Evolutionary conservation across 164 flowering plant genomes (phyloP), one percentile per base, ranked within the genome.

Genomic region (Platanus orientalis): DNA sequence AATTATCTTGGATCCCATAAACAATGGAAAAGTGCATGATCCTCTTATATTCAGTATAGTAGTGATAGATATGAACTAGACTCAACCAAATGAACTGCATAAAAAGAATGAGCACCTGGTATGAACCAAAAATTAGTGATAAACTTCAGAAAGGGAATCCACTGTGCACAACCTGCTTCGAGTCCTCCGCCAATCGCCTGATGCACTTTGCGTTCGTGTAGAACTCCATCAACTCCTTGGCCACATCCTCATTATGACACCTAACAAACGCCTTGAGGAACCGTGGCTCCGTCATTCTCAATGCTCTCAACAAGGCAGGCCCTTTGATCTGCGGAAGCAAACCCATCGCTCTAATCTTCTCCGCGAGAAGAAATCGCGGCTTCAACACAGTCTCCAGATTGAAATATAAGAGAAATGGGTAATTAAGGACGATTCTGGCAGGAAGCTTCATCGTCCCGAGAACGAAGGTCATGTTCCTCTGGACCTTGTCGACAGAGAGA

Each of bases 401-500:
- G 21, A 11, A 11, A 42, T 17, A 73, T 49, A 88, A 53, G 53
- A 88, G 62, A 65, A 54, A 73, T 2, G 95, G 91, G 36, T 74
- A 21, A 24, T 60, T 3, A 25, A 79, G 64, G 34, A 80, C 66
- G 25, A 66, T 67, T 1, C 20, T 72, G 16, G 91, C 84, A 6
- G 83, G 78, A 0, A 84, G 73, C 74, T 74, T 82, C 85, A 84
- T 65, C 2, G 72, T 76, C 14, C 75, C 83, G 44, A 83, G 21
- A 16, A 85, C 34, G 50, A 73, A 85, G 27, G 86, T 84, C 89
- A 88, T 84, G 70, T 85, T 79, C 71, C 89, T 77, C 64, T 85
- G 84, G 44, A 88, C 81, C 62, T 85, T 88, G 26, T 84, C 89
- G 26, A 74, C 58, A 5, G 91, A 85, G 1, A 83, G 70, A 1